Evolutionary conservation across 148 eudicot species (phyloP).

Genomic region (Chenopodium suecicum): DNA sequence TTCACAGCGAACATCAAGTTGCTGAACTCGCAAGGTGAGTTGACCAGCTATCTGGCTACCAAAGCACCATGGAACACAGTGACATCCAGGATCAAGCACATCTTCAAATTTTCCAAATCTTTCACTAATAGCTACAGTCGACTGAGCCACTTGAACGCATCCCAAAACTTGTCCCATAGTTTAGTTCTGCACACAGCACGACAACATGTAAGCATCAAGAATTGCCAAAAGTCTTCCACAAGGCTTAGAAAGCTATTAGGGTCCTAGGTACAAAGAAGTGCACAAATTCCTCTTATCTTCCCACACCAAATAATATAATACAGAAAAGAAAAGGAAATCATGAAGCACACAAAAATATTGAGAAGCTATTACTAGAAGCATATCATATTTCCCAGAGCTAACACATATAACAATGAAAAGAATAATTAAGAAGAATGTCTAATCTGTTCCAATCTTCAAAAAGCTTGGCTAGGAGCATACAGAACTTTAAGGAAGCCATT

Average conservation of each 20-base stretch:
- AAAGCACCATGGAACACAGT: slow-evolving; percentile 63
- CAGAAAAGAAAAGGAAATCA: not conserved
- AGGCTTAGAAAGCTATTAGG: not conserved
- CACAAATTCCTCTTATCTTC: not conserved
- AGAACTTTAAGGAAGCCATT: not conserved
- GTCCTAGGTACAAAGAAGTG: not conserved
- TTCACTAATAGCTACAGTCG: slow-evolving; percentile 61
- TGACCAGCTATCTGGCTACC: slow-evolving; percentile 60
- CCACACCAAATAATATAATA: not conserved
- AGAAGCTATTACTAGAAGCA: not conserved
- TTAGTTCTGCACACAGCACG: slow-evolving; percentile 26
- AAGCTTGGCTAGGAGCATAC: not conserved
- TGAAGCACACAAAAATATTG: not conserved
- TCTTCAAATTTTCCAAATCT: slow-evolving; percentile 57
- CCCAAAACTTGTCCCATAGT: slow-evolving; percentile 67
- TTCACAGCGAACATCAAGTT: slow-evolving; percentile 72
- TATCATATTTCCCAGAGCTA: not conserved
- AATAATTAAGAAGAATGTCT: not conserved
- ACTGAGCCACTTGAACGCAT: slow-evolving; percentile 70
- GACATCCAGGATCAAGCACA: slow-evolving; percentile 71
- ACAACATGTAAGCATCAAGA: slow-evolving; percentile 15
- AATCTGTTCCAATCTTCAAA: not conserved
- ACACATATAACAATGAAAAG: not conserved
- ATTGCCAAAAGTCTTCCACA: not conserved
- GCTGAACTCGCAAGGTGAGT: slow-evolving; percentile 64